These are phyloP conservation scores for Skeletonema potamos DNA, from an alignment of 108 stramenopile genomes.

Conservation along the genomic window DNA sequence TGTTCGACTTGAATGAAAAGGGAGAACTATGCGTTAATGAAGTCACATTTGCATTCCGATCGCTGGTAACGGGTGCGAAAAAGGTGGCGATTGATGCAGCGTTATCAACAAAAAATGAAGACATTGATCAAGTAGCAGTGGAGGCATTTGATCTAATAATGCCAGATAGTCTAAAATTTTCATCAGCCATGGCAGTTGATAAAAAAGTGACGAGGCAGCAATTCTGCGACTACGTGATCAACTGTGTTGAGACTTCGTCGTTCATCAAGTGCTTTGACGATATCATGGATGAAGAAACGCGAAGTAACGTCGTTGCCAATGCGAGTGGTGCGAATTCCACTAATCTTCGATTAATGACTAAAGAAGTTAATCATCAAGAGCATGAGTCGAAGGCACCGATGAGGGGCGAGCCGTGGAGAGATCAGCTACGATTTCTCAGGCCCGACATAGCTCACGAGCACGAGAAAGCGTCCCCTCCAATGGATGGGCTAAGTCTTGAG, in stretches of 20 bases:
- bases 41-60: constrained; percentile 50
- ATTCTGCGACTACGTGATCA: constrained; percentile 16
- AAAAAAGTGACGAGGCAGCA: constrained; percentile 19
- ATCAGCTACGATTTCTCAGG: constrained; percentile 27
- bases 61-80: constrained; percentile 12
- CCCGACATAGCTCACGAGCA: not conserved
- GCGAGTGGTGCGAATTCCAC: not conserved
- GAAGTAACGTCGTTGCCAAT: not conserved
- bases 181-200: constrained; percentile 2
- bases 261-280: constrained; percentile 20
- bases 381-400: not conserved
- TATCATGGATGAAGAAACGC: not conserved
- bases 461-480: constrained; percentile 3
- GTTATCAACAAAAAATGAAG: not conserved
- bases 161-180: constrained; percentile 6
- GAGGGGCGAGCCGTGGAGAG: constrained; percentile 29
- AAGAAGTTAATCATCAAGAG: not conserved
- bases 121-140: constrained; percentile 30
- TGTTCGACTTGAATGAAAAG: constrained; percentile 51
- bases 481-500: constrained; percentile 13
- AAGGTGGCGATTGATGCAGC: constrained; percentile 11
- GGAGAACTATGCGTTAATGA: constrained; percentile 50
- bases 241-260: constrained; percentile 21
- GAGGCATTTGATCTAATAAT: constrained; percentile 11
- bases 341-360: not conserved